Conservation (phyloP, 140 eudicot species). For the Senecio squalidus region DNA sequence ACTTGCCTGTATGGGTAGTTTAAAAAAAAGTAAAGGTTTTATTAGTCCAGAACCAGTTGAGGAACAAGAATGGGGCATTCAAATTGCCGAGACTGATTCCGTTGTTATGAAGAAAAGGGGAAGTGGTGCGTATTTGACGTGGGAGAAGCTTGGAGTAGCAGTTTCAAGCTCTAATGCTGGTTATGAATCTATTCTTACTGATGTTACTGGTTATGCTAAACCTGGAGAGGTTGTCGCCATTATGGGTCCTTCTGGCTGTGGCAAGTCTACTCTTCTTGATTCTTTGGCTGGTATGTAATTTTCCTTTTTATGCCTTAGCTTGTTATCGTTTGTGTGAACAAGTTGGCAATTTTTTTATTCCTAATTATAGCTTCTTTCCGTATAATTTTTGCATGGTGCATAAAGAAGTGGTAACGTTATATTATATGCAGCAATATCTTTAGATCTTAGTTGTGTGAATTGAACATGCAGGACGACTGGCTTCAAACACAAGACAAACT, state of each 20-base stretch:
- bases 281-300: conserved; percentile 58
- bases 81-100: conserved; percentile 10
- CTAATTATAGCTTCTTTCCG: too few species aligned
- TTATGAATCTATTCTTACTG: conserved; percentile 33
- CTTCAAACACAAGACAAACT: conserved; percentile 14
- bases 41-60: conserved; percentile 27
- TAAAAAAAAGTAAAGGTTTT: conserved; percentile 19
- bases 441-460: background rate
- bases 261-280: conserved; percentile 83
- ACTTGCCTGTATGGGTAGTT: conserved; percentile 29
- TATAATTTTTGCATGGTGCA: too few species aligned
- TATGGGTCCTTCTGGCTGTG: conserved; percentile 91
- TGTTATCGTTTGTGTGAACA: too few species aligned
- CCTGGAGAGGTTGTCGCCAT: conserved; percentile 69
- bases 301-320: background rate
- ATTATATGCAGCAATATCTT: too few species aligned
- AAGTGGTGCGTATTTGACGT: conserved; percentile 54
- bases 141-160: conserved; percentile 59
- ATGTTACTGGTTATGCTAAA: conserved; percentile 53
- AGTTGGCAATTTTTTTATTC: too few species aligned
- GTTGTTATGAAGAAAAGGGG: background rate
- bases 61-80: conserved; percentile 13
- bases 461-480: conserved; percentile 18
- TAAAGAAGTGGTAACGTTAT: too few species aligned
- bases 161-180: conserved; percentile 37